Percentiles rank a stretch among this genome's conserved stretches.
Evolutionary conservation across 2,329 filamentous ascomycete species (phyloP).

Genomic region (Trematosphaeria pertusa): DNA sequence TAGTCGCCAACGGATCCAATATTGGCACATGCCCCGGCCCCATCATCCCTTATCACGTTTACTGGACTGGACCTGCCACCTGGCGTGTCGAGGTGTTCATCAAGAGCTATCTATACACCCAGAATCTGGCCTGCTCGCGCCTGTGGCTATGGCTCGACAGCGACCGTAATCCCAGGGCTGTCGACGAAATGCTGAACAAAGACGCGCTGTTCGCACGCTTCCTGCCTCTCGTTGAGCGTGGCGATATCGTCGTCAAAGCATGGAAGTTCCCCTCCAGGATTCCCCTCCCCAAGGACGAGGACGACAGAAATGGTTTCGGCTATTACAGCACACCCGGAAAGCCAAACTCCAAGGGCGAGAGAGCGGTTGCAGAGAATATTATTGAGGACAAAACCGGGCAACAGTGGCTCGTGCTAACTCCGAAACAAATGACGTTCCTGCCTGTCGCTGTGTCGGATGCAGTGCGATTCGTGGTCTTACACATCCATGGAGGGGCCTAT

Average conservation of each 20-base stretch:
- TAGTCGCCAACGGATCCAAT: slow-evolving; percentile 46
- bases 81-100: slow-evolving; percentile 65
- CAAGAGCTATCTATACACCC: slow-evolving; percentile 64
- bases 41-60: slow-evolving; percentile 63
- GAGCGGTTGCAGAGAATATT: slow-evolving; percentile 59
- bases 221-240: slow-evolving; percentile 60
- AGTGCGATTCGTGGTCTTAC: slow-evolving; percentile 62
- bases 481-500: slow-evolving; percentile 62
- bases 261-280: slow-evolving; percentile 64
- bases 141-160: slow-evolving; percentile 63
- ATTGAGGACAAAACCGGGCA: slow-evolving; percentile 58
- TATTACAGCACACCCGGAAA: slow-evolving; percentile 58
- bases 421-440: slow-evolving; percentile 65
- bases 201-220: slow-evolving; percentile 62
- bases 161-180: slow-evolving; percentile 58
- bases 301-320: slow-evolving; percentile 57
- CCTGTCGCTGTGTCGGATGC: slow-evolving; percentile 65
- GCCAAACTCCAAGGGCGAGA: slow-evolving; percentile 51
- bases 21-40: slow-evolving; percentile 62
- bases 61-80: slow-evolving; percentile 64
- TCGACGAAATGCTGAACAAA: slow-evolving; percentile 59
- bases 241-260: slow-evolving; percentile 59
- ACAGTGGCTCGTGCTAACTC: slow-evolving; percentile 61
- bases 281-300: slow-evolving; percentile 56
- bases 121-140: slow-evolving; percentile 62